phyloP scores from a whole-genome alignment of 106 monocot species.

The Dioscorea alata region DNA sequence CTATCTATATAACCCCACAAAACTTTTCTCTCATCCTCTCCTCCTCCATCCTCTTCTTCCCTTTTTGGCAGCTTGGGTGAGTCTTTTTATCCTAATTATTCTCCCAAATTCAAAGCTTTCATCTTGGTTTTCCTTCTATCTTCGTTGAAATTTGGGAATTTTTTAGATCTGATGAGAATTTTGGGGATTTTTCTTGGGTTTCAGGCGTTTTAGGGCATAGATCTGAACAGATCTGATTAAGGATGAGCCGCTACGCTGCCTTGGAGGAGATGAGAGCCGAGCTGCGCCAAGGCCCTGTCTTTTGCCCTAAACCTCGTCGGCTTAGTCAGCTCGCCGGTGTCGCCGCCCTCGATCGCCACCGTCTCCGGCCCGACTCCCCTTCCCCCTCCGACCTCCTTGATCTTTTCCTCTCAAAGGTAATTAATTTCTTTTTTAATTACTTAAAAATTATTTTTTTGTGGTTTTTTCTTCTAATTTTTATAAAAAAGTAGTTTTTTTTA shows the following conservation, averaged over 20 bases:
- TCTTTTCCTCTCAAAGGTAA: conserved; percentile 40
- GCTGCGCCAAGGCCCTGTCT: conserved; percentile 23
- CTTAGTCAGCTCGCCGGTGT: conserved; percentile 23
- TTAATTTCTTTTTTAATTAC: background rate
- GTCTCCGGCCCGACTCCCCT: conserved; percentile 22
- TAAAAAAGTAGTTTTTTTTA: too few relatives aligned
- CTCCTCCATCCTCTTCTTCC: background rate
- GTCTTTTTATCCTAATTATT: background rate
- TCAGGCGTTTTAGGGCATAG: background rate
- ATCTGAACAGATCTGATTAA: background rate
- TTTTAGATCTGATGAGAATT: background rate
- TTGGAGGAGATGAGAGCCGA: conserved; percentile 29
- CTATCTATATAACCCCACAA: background rate
- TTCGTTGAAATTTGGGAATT: too few relatives aligned
- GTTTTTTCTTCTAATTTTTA: too few relatives aligned
- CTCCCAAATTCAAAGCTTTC: background rate
- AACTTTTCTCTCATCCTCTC: background rate
- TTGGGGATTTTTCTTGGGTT: background rate
- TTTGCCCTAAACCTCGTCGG: conserved; percentile 77
- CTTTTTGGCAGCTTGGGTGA: background rate
- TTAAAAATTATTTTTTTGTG: too few relatives aligned
- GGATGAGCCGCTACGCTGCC: conserved; percentile 31
- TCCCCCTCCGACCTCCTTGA: conserved; percentile 27
- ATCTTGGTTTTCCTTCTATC: background rate
- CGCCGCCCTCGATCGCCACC: conserved; percentile 20